Evolutionary conservation across 306 rosid species (phyloP), one percentile per base, ranked within the genome.

Genomic region (Cucumis cinereus): DNA sequence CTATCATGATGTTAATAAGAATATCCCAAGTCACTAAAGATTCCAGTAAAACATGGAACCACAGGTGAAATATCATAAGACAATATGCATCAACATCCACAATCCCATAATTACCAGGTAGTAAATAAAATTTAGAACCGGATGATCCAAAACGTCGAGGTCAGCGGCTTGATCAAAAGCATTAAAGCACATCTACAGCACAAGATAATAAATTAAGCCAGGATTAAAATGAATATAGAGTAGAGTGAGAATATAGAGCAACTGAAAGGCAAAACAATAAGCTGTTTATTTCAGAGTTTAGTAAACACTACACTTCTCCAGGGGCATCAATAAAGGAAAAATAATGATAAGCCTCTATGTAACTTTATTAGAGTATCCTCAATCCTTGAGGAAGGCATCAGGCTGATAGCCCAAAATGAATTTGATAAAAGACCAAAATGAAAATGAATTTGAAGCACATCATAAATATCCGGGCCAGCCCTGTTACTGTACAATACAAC

Each of bases 71-170:
- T 68, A 68, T 6, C 55, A 68, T 12, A n/a, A 36, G 53, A 10
- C 8, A 20, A 74, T 7, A 54, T 52, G 20, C 64, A 73, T 73
- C 10, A 22, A 68, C 24, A 43, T 12, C 74, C 20, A 22, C 20
- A 22, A 43, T 41, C 57, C 75, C 40, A 7, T 7, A 47, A 14
- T 70, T 70, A 58, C 67, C 88, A 92, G 72, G 82, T 90, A 94
- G 79, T 91, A 94, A 68, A 89, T 80, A 4, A 94, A 85, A 82
- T 94, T 94, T 72, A 92, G 97, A 82, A 92, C 70, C 47, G 99
- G 97, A 85, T 92, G 99, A 88, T 86, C 85, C 90, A 94, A 80
- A 77, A 94, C 93, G 80, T 94, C 99, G 73, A 94, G 97, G 84
- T 94, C 74, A 3, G 96, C 99, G 58, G 88, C 90, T 56, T 81